Evolutionary conservation across 2,329 filamentous ascomycete genomes (phyloP), one percentile per base, ranked within the genome.

Genomic region (Xylariales sp.): DNA sequence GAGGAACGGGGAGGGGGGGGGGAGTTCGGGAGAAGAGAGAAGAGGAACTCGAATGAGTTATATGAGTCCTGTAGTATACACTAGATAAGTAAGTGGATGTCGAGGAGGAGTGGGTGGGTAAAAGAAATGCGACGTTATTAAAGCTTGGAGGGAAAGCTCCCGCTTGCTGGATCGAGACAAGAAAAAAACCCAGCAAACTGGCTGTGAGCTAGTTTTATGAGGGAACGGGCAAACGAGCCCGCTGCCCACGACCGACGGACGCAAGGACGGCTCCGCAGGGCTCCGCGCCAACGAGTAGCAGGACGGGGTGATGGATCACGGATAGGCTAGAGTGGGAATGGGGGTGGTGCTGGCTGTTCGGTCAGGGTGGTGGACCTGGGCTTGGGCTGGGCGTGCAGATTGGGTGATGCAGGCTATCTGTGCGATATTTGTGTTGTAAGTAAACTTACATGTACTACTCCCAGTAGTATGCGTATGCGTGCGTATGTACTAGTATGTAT

Each of bases 341-440:
- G 39, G 12, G 49, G 58, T 66, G 52, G 57, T 69, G 46, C 46
- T 57, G 34, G 52, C 54, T 48, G 54, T 63, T 68, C 65, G 60
- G 62, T 67, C 56, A 43, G 59, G 59, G 65, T 67, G 49, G 68
- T 68, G 62, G 65, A 49, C 54, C 62, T 65, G 60, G 56, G 50
- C 28, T 30, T 60, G 53, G 59, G 62, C 60, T 69, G 53, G 65
- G 66, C 63, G 32, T 70, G 62, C 68, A 69, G 66, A 62, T 61
- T 61, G 57, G 41, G 58, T 55, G 55, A 65, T 68, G 64, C 68
- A 65, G 61, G 64, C 43, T 62, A 32, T 59, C 50, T 48, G 56
- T 53, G 56, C 32, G 45, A 41, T 59, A 64, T 61, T 63, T 60
- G 64, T 57, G 50, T 64, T 60, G 59, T 23, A 23, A 23, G 23